Evolutionary conservation across 2,329 filamentous ascomycete species (phyloP).

Genomic region (Cordyceps cicadae): DNA sequence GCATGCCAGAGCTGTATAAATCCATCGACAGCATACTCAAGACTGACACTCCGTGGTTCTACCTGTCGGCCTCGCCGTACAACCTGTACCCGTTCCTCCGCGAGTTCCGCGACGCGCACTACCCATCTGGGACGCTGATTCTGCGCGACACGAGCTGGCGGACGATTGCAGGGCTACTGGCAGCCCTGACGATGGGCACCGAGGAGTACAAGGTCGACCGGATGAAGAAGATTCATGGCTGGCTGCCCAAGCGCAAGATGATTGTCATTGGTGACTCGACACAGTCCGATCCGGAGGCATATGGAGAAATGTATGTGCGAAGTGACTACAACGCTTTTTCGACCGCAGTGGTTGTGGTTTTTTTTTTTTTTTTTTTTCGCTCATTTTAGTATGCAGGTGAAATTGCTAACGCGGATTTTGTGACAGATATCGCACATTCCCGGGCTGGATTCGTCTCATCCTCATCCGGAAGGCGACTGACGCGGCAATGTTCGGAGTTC

Average conservation of each 20-base stretch:
- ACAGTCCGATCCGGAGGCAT: constrained; percentile 84
- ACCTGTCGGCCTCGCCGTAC: constrained; percentile 88
- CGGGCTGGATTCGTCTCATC: constrained; percentile 73
- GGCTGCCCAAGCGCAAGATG: constrained; percentile 72
- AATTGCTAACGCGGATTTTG: constrained; percentile 12
- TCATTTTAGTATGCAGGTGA: too few relatives aligned
- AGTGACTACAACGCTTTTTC: neutral
- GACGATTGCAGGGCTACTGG: constrained; percentile 71
- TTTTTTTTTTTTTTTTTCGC: neutral
- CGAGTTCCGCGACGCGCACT: constrained; percentile 62
- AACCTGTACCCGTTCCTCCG: constrained; percentile 85
- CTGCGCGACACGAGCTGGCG: constrained; percentile 81
- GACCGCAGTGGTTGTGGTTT: neutral
- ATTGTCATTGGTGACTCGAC: constrained; percentile 86
- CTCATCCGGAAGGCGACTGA: constrained; percentile 78
- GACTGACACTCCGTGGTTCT: constrained; percentile 71
- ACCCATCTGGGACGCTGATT: constrained; percentile 70
- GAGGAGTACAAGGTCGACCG: constrained; percentile 78
- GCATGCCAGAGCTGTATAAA: constrained; percentile 70
- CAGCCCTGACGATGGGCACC: constrained; percentile 70
- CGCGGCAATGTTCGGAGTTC: constrained; percentile 59
- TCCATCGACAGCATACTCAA: constrained; percentile 69
- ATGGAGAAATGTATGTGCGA: constrained; percentile 62
- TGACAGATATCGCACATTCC: constrained; percentile 50
- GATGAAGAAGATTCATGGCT: constrained; percentile 67